These are phyloP conservation scores for Populus nigra DNA, from an alignment of 345 rosid genomes.

Conservation along the genomic window DNA sequence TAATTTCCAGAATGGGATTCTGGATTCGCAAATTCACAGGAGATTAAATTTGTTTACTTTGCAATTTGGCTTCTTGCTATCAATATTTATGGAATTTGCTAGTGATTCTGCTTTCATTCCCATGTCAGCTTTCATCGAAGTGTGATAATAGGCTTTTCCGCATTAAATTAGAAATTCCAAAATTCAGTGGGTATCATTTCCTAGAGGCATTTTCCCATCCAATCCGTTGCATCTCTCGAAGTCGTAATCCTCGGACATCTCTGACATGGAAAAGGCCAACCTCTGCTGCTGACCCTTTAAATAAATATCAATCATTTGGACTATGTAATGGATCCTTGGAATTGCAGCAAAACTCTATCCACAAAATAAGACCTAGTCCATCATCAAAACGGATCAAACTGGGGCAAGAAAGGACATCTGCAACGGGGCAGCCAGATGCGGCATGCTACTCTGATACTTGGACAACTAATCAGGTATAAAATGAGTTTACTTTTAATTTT, in stretches of 20 bases:
- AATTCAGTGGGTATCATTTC: slow-evolving; percentile 60
- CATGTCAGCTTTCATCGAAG: slow-evolving; percentile 72
- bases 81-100: slow-evolving; percentile 5
- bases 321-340: slow-evolving; percentile 39
- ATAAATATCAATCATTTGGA: slow-evolving; percentile 37
- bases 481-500: slow-evolving; percentile 5
- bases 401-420: slow-evolving; percentile 41
- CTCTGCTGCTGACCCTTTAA: slow-evolving; percentile 27
- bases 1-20: not conserved
- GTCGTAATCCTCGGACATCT: slow-evolving; percentile 40
- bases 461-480: slow-evolving; percentile 45
- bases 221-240: slow-evolving; percentile 65
- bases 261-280: slow-evolving; percentile 48
- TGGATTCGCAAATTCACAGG: not conserved
- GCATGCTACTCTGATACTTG: slow-evolving; percentile 49
- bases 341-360: slow-evolving; percentile 35
- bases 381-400: slow-evolving; percentile 60
- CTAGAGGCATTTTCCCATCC: slow-evolving; percentile 60
- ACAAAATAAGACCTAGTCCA: slow-evolving; percentile 49
- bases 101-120: slow-evolving; percentile 11
- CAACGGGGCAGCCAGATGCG: slow-evolving; percentile 41
- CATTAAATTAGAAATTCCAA: slow-evolving; percentile 54
- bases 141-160: slow-evolving; percentile 71
- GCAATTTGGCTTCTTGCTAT: not conserved
- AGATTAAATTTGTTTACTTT: not conserved